Conservation (phyloP, 345 rosid species). For the Arabidopsis arenosa region DNA sequence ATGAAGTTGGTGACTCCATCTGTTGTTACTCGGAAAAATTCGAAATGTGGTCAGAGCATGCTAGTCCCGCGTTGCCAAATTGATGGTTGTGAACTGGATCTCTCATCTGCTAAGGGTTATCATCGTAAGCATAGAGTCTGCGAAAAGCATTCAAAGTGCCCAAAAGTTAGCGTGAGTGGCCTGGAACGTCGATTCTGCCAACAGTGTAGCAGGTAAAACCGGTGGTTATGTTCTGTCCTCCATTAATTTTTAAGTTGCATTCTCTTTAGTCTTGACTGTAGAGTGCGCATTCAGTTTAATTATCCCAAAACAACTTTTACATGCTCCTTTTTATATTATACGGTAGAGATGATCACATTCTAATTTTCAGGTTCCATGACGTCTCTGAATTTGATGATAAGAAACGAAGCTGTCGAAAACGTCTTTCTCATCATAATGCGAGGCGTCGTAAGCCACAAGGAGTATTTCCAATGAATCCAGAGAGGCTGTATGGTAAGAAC, state of each 20-base stretch:
- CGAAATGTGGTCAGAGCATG: slow-evolving; percentile 57
- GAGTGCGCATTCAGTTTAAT: not conserved
- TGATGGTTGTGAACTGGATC: slow-evolving; percentile 67
- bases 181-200: slow-evolving; percentile 84
- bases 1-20: slow-evolving; percentile 47
- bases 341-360: slow-evolving; percentile 11
- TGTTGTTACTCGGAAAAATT: slow-evolving; percentile 61
- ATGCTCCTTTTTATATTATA: not conserved
- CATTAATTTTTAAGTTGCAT: not conserved
- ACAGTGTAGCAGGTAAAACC: slow-evolving; percentile 86
- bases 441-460: slow-evolving; percentile 94
- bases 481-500: slow-evolving; percentile 46
- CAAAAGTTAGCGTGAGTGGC: slow-evolving; percentile 69
- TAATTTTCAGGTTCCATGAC: slow-evolving; percentile 70
- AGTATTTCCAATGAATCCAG: slow-evolving; percentile 53
- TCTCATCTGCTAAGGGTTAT: slow-evolving; percentile 70
- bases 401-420: slow-evolving; percentile 93
- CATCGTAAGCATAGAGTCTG: slow-evolving; percentile 83
- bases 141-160: slow-evolving; percentile 78
- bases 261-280: not conserved
- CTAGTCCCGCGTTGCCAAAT: slow-evolving; percentile 74
- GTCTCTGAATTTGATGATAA: slow-evolving; percentile 87
- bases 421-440: slow-evolving; percentile 96
- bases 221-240: slow-evolving; percentile 1
- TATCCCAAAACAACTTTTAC: not conserved